Base-by-base conservation (phyloP, 148 eudicot species). In the Nepenthes gracilis region DNA sequence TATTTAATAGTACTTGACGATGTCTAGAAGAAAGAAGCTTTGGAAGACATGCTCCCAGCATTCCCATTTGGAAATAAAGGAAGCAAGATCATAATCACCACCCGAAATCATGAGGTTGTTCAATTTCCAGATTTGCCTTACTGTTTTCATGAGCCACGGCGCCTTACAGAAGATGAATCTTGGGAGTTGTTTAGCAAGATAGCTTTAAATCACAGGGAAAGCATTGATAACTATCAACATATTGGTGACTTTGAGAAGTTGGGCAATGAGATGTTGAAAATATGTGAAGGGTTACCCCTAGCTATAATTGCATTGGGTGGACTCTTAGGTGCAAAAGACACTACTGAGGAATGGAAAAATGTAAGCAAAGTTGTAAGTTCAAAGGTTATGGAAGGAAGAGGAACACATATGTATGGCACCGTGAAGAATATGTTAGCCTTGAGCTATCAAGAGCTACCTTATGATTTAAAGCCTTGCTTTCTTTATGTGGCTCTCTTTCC, bases 401-500 rank as follows among this genome's bases (percentile, higher is more conserved):
- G 64, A 43, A 70, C 62, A 33, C 47, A 48, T 40, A 2, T 34
- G 43, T 54, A 70, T 59, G 68, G 52, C 33, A 36, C 13, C 15
- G 56, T 59, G 35, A 67, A 65, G 0, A 62, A 72, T 35, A 57
- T 61, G 54, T 40, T 72, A 15, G 36, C 50, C 4, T 52, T 72
- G 12, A 66, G 75, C 59, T 72, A 57, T 52, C 23, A 57, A 34
- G 75, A 66, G 14, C 68, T 72, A 33, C 75, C 75, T 1, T 32
- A 13, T 49, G 66, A 61, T 11, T 35, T 72, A 38, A 57, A 57
- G 14, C 67, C 75, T 33, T 72, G 70, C 54, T 72, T 72, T 51
- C 63, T 72, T 14, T 72, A 72, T 58, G 51, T 76, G 60, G 73
- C 70, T 5, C 52, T 64, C 23, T 64, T 72, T 11, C 70, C 64